Percentiles rank a stretch among this genome's conserved stretches.
phyloP scores from a whole-genome alignment of 1,139 yeast genomes.

The Hanseniaspora sp. region DNA sequence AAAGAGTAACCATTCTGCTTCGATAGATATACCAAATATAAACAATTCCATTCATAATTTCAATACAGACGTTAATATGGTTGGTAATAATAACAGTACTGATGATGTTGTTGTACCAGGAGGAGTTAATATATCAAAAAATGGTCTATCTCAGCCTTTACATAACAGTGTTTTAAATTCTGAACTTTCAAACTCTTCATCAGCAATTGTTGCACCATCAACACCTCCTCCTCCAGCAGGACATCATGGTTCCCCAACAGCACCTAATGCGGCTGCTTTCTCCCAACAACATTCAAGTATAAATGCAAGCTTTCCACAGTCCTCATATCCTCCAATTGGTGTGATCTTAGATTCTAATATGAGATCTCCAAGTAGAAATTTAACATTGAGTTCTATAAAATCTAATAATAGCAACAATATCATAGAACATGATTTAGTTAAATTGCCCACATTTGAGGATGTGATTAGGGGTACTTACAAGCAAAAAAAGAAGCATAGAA shows the following conservation, averaged over 20 bases:
- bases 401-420: conserved; percentile 36
- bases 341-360: conserved; percentile 9
- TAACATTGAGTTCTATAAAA: conserved; percentile 85
- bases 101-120: conserved; percentile 42
- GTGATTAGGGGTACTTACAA: conserved; percentile 32
- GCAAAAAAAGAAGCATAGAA: not conserved
- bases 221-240: not conserved
- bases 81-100: not conserved
- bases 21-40: conserved; percentile 34
- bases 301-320: conserved; percentile 10
- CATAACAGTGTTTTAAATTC: not conserved
- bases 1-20: conserved; percentile 21
- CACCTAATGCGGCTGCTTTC: not conserved
- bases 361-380: conserved; percentile 80
- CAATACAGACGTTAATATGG: conserved; percentile 31
- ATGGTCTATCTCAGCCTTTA: not conserved
- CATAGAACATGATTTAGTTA: conserved; percentile 49
- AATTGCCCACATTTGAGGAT: conserved; percentile 80
- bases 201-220: not conserved
- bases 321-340: conserved; percentile 15
- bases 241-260: not conserved
- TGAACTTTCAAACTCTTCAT: not conserved
- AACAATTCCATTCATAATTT: conserved; percentile 38
- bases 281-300: conserved; percentile 1
- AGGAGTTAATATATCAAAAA: not conserved